Percentiles rank a stretch among this genome's conserved stretches.
phyloP scores from a whole-genome alignment of 2,329 filamentous ascomycete genomes.

The Kalmusia sp. region DNA sequence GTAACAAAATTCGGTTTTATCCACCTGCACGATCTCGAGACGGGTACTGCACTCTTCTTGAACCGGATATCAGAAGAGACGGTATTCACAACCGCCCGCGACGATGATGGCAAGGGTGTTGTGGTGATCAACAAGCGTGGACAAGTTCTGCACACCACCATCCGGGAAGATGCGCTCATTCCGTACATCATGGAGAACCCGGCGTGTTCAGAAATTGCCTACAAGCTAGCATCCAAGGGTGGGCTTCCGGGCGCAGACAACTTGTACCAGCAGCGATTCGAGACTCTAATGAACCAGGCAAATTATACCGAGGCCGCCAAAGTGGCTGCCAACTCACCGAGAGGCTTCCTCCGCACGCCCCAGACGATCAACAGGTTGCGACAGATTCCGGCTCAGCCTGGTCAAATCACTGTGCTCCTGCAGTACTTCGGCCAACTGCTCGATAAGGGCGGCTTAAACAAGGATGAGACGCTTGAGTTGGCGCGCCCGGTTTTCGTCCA shows the following conservation, averaged over 20 bases:
- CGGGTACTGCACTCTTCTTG: constrained; percentile 96
- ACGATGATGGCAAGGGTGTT: constrained; percentile 84
- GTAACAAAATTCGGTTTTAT: constrained; percentile 99
- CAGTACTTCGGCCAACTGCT: constrained; percentile 98
- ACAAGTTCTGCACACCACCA: constrained; percentile 90
- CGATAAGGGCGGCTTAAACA: constrained; percentile 92
- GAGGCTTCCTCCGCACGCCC: constrained; percentile 90
- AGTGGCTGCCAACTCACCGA: constrained; percentile 93
- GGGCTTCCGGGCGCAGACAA: constrained; percentile 93
- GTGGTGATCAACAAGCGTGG: constrained; percentile 97
- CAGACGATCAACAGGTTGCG: constrained; percentile 98
- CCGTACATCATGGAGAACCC: constrained; percentile 96
- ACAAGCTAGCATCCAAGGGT: constrained; percentile 94
- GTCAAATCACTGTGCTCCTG: constrained; percentile 90
- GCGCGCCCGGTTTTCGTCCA: constrained; percentile 91
- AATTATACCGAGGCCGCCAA: constrained; percentile 91
- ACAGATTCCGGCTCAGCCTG: constrained; percentile 77
- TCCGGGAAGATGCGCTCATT: constrained; percentile 90
- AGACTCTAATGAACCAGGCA: constrained; percentile 79
- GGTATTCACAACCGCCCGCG: constrained; percentile 91
- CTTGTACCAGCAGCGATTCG: constrained; percentile 91
- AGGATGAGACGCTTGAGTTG: constrained; percentile 91
- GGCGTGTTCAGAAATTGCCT: constrained; percentile 89
- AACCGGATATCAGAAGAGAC: constrained; percentile 99
- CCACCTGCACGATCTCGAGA: constrained; percentile 97